These are phyloP conservation scores for Monosporozyma unispora DNA, from an alignment of 805 yeast genomes.

Conservation along the genomic window DNA sequence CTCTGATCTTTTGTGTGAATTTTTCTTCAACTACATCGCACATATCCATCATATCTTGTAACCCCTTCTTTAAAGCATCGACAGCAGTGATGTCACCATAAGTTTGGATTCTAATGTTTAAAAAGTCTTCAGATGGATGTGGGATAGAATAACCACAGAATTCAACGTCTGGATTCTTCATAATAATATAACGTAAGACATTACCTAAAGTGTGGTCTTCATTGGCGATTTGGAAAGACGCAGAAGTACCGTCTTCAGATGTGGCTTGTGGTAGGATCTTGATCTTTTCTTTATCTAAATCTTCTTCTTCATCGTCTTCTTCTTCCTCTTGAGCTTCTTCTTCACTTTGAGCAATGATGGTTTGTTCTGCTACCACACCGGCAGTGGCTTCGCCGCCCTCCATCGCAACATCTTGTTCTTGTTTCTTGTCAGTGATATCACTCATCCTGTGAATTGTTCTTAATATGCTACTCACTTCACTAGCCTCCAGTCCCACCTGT, in stretches of 20 bases:
- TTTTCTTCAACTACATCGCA: slow-evolving; percentile 77
- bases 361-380: slow-evolving; percentile 1
- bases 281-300: slow-evolving; percentile 48
- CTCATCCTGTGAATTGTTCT: slow-evolving; percentile 5
- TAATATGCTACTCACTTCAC: not conserved
- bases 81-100: slow-evolving; percentile 78
- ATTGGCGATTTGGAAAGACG: slow-evolving; percentile 83
- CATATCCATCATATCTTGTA: slow-evolving; percentile 71
- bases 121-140: slow-evolving; percentile 87
- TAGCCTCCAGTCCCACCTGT: not conserved
- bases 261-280: slow-evolving; percentile 67
- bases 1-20: slow-evolving; percentile 60
- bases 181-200: slow-evolving; percentile 83
- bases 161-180: slow-evolving; percentile 97
- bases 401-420: slow-evolving; percentile 6
- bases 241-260: slow-evolving; percentile 86
- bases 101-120: slow-evolving; percentile 90
- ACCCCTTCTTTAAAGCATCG: slow-evolving; percentile 87
- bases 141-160: slow-evolving; percentile 98
- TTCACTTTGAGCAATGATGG: not conserved
- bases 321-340: slow-evolving; percentile 8
- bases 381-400: slow-evolving; percentile 1
- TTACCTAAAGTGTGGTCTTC: slow-evolving; percentile 97
- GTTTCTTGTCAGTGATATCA: slow-evolving; percentile 2
- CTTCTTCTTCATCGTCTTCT: slow-evolving; percentile 30